Evolutionary conservation across 1,139 yeast species (phyloP).

Genomic region (Yamadazyma atlantica): DNA sequence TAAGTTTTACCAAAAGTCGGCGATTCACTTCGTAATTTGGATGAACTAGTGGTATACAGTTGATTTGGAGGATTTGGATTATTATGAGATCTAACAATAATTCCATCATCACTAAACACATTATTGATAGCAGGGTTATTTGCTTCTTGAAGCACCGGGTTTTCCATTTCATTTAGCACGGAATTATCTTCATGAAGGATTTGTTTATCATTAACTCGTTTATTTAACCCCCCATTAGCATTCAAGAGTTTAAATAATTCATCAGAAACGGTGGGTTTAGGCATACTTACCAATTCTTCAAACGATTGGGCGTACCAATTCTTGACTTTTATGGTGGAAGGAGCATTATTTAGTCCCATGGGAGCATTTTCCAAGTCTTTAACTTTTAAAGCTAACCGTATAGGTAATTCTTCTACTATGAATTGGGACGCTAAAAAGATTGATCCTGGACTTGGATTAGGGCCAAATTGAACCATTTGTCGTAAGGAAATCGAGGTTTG

Average conservation of each 20-base stretch:
- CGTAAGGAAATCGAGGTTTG: conserved; percentile 83
- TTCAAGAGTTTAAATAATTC: conserved; percentile 37
- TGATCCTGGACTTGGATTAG: conserved; percentile 73
- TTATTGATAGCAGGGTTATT: conserved; percentile 44
- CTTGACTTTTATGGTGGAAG: conserved; percentile 72
- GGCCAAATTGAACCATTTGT: conserved; percentile 94
- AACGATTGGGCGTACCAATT: conserved; percentile 93
- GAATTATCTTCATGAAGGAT: conserved; percentile 18
- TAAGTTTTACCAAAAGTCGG: conserved; percentile 57
- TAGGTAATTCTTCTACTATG: conserved; percentile 84
- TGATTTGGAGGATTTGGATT: conserved; percentile 4
- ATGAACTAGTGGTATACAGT: conserved; percentile 4
- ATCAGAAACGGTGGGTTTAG: conserved; percentile 47
- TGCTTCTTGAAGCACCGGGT: conserved; percentile 32
- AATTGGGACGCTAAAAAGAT: conserved; percentile 83
- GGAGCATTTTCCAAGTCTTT: conserved; percentile 84
- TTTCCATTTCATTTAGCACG: conserved; percentile 20
- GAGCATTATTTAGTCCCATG: conserved; percentile 67
- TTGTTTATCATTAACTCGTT: conserved; percentile 11
- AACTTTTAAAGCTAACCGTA: conserved; percentile 81
- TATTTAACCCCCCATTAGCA: conserved; percentile 15
- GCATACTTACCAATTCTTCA: conserved; percentile 68
- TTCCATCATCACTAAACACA: conserved; percentile 54
- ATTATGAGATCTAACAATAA: conserved; percentile 38
- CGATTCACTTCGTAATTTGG: conserved; percentile 21